Percentiles rank a stretch among this genome's conserved stretches.
Conservation (phyloP, 495 filamentous ascomycete species). For the Penicillium turbatum region DNA sequence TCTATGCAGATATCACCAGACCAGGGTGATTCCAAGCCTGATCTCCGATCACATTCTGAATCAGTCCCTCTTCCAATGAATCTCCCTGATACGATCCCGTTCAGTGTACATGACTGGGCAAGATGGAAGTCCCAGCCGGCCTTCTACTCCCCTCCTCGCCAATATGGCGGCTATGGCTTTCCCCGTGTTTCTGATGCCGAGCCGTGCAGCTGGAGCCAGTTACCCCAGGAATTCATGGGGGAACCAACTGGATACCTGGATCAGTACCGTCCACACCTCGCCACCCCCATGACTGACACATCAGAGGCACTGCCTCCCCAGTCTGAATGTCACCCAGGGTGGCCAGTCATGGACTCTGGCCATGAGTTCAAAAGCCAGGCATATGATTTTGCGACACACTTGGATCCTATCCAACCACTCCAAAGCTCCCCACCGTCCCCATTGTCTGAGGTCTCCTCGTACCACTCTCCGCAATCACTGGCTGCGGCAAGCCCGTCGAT, state of each 20-base stretch:
- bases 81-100: conserved; percentile 17
- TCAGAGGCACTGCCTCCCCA: not conserved
- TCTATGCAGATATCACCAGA: conserved; percentile 26
- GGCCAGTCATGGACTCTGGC: not conserved
- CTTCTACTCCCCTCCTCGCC: conserved; percentile 13
- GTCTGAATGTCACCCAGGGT: not conserved
- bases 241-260: not conserved
- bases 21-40: conserved; percentile 22
- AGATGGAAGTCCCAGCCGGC: conserved; percentile 22
- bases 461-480: conserved; percentile 13
- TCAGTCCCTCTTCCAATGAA: conserved; percentile 4
- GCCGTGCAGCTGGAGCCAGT: not conserved
- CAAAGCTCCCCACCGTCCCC: conserved; percentile 20
- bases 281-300: not conserved
- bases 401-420: not conserved
- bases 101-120: conserved; percentile 20
- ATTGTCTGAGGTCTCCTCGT: conserved; percentile 20
- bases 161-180: conserved; percentile 13
- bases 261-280: not conserved
- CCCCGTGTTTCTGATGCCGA: not conserved
- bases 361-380: not conserved
- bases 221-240: not conserved
- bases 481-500: conserved; percentile 12
- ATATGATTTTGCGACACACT: not conserved
- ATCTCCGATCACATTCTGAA: conserved; percentile 19